Base-by-base conservation (phyloP, 2,329 filamentous ascomycete species). In the Monilinia polystroma region DNA sequence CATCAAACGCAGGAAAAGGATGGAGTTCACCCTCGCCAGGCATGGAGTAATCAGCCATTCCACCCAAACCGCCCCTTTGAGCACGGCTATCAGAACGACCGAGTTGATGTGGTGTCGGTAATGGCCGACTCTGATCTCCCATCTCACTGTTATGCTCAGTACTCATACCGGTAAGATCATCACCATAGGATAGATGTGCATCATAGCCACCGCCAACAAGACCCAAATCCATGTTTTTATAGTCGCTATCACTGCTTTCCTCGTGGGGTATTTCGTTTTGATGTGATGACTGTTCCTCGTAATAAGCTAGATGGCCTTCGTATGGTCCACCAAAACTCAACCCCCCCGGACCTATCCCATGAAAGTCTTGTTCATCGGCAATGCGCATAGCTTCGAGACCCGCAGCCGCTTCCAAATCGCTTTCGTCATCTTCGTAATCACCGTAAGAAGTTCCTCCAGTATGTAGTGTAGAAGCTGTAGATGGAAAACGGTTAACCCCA, bases 391-490 rank as follows among this genome's bases (percentile, higher is more conserved):
- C 93, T 75, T 91, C 85, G 63, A 96, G 80, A 20, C 95, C 94
- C 68, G 92, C 92, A 51, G 90, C 88, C 26, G 90, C 94, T 77
- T 97, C 94, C 0, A 90, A 87, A 75, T 98, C 94, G 75, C 92
- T 96, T 60, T 96, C 92, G 65, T 94, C 90, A 16, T 83, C 83
- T 23, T 80, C 90, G 26, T 82, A 82, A 38, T 83, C 80, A 47
- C 82, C 79, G 38, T 73, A 74, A 14, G 79, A 68, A 18, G 69
- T 67, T 14, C 68, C 65, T 18, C 57, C 76, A 16, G 75, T 72
- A 41, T 78, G 77, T 32, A 79, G 68, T 18, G 82, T 85, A 7
- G 81, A 82, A 4, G 81, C 81, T 23, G 77, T 81, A 2, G 84
- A 85, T 70, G 80, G 79, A 72, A 84, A 83, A 59, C 82, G 80